Evolutionary conservation across 129 eudicot species (phyloP), one percentile per base, ranked within the genome.

Genomic region (Saposhnikovia divaricata): DNA sequence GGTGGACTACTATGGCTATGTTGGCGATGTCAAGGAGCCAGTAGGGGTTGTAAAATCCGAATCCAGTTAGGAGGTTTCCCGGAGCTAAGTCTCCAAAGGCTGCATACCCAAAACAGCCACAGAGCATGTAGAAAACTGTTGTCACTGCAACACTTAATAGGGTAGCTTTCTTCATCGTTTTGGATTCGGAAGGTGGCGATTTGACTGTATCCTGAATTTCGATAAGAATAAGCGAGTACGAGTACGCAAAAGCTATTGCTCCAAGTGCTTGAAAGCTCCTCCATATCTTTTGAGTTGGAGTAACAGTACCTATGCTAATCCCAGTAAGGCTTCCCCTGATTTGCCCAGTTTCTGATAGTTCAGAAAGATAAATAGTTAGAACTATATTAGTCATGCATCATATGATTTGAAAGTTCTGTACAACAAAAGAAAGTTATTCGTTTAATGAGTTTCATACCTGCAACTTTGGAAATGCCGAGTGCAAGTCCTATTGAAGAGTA

Each of bases 11-110:
- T n/a, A 89, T 89, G 80, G 93, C 93, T 0, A 85, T 83, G 63
- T 89, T 89, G 44, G 93, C 93, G 7, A 89, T 85, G 75, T 89
- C 93, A n/a, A 89, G 89, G 18, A 89, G 88, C 93, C 93, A 87
- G 65, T 6, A 89, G 0, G 89, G 93, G 77, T 89, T 87, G 42
- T 83, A 89, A 79, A 87, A 87, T 0, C 93, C 93, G 38, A 89
- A 89, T 0, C 93, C 93, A 6, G 93, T 89, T n/a, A 89, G 85
- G 83, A 89, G 93, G 85, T 89, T 89, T 6, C 93, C 93, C 0
- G 93, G 93, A 55, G 91, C 86, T 13, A 83, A 84, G 87, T 89
- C 93, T 9, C 93, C 93, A 59, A 89, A 89, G 25, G 93, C 88
- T 4, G 93, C 93, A 9, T 89, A 89, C 11, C 93, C 93, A 40